These are phyloP conservation scores for Penicillium pulvis DNA, from an alignment of 495 filamentous ascomycete genomes.

Conservation along the genomic window DNA sequence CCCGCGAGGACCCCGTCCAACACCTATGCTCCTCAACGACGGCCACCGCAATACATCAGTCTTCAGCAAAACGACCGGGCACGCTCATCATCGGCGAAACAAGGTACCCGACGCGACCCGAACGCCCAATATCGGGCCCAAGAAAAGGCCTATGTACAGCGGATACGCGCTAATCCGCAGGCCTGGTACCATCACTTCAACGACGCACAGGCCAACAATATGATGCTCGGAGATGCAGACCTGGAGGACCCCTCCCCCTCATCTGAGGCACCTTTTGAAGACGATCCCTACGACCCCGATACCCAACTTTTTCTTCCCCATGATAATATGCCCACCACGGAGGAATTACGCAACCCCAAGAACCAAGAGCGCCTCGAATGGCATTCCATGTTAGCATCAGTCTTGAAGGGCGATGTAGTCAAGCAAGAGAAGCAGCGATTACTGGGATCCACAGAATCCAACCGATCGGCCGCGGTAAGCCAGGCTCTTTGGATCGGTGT, in stretches of 20 bases:
- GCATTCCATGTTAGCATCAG: conserved; percentile 96
- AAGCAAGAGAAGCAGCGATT: conserved; percentile 96
- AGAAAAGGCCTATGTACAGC: conserved; percentile 79
- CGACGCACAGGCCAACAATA: conserved; percentile 64
- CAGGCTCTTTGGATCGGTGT: conserved; percentile 90
- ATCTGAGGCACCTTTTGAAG: conserved; percentile 77
- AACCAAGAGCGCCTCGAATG: conserved; percentile 94
- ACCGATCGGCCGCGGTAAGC: conserved; percentile 70
- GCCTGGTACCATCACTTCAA: conserved; percentile 70
- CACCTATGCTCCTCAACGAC: conserved; percentile 75
- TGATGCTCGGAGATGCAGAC: conserved; percentile 75
- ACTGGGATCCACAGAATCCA: conserved; percentile 78
- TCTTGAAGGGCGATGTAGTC: conserved; percentile 94
- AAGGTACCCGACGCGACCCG: conserved; percentile 61
- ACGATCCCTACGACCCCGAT: conserved; percentile 88
- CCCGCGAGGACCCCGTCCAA: conserved; percentile 68
- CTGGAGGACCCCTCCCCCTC: conserved; percentile 89
- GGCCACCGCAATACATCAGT: conserved; percentile 63
- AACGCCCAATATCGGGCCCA: conserved; percentile 82
- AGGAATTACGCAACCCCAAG: conserved; percentile 83
- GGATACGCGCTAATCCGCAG: conserved; percentile 69
- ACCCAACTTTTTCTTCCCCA: conserved; percentile 86
- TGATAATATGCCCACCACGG: conserved; percentile 81
- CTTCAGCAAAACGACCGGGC: conserved; percentile 48
- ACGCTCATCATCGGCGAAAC: conserved; percentile 55